Percentiles rank a stretch among this genome's conserved stretches.
Evolutionary conservation across 495 filamentous ascomycete species (phyloP).

Genomic region (Neurospora sp.): DNA sequence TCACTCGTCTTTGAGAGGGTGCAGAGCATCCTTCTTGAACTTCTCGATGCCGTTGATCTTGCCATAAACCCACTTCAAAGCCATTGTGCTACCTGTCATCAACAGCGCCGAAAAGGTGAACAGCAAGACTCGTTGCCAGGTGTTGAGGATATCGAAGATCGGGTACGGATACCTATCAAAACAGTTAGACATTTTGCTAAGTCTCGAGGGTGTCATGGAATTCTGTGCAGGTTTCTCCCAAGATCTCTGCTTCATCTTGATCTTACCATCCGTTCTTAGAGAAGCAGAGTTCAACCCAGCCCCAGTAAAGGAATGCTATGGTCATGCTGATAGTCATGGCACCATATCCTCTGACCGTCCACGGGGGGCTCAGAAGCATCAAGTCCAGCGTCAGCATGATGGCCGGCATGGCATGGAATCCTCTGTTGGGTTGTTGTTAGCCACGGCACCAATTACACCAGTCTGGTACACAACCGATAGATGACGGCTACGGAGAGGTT

Average conservation of each 20-base stretch:
- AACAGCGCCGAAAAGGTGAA: constrained; percentile 59
- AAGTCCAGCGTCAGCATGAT: constrained; percentile 62
- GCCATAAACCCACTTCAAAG: constrained; percentile 57
- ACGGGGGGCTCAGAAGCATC: constrained; percentile 69
- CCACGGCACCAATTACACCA: not conserved
- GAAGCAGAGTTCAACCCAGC: constrained; percentile 79
- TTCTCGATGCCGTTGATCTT: constrained; percentile 55
- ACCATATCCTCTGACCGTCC: constrained; percentile 54
- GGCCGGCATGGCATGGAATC: constrained; percentile 70
- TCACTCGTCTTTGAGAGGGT: constrained; percentile 15
- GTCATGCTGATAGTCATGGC: constrained; percentile 50
- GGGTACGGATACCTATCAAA: constrained; percentile 72
- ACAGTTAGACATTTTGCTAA: constrained; percentile 6
- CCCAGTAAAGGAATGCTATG: constrained; percentile 72
- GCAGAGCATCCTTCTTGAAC: constrained; percentile 20
- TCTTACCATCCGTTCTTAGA: constrained; percentile 60
- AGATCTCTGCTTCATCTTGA: not conserved
- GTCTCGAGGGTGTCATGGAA: not conserved
- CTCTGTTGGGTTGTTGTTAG: constrained; percentile 10
- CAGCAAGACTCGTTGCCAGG: constrained; percentile 50
- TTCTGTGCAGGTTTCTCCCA: not conserved
- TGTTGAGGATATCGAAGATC: constrained; percentile 55
- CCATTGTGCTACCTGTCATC: constrained; percentile 60
- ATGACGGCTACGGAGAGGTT: not conserved
- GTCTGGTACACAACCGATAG: not conserved